Percentiles rank a stretch among this genome's conserved stretches.
Evolutionary conservation across 2,329 filamentous ascomycete genomes (phyloP).

Genomic region (Didymella pinodella): DNA sequence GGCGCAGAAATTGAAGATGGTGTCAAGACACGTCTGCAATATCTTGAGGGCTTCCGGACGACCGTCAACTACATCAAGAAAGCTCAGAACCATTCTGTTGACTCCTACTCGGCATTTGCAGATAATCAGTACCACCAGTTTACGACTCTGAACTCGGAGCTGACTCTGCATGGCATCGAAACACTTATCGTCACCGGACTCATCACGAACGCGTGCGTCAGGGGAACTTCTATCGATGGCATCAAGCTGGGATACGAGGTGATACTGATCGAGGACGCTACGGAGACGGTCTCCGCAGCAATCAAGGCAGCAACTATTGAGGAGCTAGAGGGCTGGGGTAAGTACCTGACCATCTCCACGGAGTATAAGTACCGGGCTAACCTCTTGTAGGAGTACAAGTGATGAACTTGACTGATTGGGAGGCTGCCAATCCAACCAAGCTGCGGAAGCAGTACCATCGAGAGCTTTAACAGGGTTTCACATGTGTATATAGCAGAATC

Average conservation of each 20-base stretch:
- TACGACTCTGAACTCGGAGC: conserved; percentile 30
- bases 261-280: conserved; percentile 35
- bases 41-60: conserved; percentile 30
- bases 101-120: conserved; percentile 36
- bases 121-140: conserved; percentile 38
- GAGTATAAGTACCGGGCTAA: neutral
- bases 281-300: conserved; percentile 27
- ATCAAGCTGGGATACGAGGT: conserved; percentile 36
- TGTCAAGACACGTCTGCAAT: conserved; percentile 30
- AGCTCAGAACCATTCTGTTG: conserved; percentile 33
- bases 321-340: conserved; percentile 31
- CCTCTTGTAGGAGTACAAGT: conserved; percentile 27
- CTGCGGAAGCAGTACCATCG: conserved; percentile 13
- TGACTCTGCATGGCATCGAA: conserved; percentile 29
- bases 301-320: conserved; percentile 27
- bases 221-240: conserved; percentile 34
- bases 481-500: neutral
- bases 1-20: conserved; percentile 31
- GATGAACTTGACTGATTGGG: conserved; percentile 32
- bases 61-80: conserved; percentile 38
- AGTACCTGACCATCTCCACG: neutral
- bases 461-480: conserved; percentile 10
- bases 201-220: conserved; percentile 33
- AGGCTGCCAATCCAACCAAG: conserved; percentile 22
- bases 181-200: conserved; percentile 32